Base-by-base conservation (phyloP, 306 rosid genomes). In the Medicago arabica region DNA sequence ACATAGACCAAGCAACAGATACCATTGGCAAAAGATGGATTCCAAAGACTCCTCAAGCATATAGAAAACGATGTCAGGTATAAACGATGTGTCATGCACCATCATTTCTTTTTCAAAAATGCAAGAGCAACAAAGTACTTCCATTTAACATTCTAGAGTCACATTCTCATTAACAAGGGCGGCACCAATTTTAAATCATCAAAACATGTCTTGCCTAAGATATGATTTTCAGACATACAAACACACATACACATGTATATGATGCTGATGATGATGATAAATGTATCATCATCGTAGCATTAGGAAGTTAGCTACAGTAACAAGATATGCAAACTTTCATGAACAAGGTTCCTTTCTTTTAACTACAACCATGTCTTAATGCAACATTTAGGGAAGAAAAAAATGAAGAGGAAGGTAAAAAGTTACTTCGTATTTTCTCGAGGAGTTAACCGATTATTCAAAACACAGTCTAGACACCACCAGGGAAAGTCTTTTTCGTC, bases 401-500 rank as follows among this genome's bases (percentile, higher is more conserved):
- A 74, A 47, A 58, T 2, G 63, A 60, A 57, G 18, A 74, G 47
- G 19, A 77, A 83, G 75, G 53, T 18, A 75, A 78, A 78, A 80
- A 46, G 12, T 81, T 96, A 96, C 98, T 96, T 96, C 7, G 98
- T 90, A 80, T 90, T 88, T 86, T 96, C 99, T 92, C 97, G 88
- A 21, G 98, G 88, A 81, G 99, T 96, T 43, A 92, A 82, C 51
- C 96, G 97, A 79, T 90, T 90, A 81, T 82, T 88, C 86, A 96
- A 88, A 63, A 96, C 84, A 14, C 97, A 96, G 67, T 96, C 99
- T 73, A 92, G 80, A 84, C 96, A 90, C 99, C 99, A 96, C 85
- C 86, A 88, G n/a, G 99, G 99, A 40, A 96, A 84, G 81, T 92
- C 99, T 81, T 92, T 95, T 75, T 92, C 99, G 75, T 92, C 99